Percentiles rank a stretch among this genome's conserved stretches.
Conservation (phyloP, 805 yeast species). For the Candida ponderosae region DNA sequence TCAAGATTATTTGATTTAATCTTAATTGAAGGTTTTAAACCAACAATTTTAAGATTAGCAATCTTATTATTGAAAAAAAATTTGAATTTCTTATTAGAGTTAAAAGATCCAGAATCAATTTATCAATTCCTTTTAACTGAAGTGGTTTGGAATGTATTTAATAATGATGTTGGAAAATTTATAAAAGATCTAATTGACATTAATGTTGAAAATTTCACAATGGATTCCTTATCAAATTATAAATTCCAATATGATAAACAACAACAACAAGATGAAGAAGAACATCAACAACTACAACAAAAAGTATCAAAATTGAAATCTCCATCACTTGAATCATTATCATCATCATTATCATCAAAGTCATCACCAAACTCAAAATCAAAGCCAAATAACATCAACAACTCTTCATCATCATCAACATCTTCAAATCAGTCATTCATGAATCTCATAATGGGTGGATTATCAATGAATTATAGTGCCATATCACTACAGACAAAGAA, state of each 20-base stretch:
- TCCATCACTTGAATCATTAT: conserved; percentile 2
- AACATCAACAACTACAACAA: conserved; percentile 1
- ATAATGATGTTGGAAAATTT: conserved; percentile 26
- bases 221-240: conserved; percentile 2
- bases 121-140: conserved; percentile 32
- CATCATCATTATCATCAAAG: conserved; percentile 8
- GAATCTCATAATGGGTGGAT: too few species aligned
- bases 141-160: conserved; percentile 33
- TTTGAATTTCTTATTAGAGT: conserved; percentile 26
- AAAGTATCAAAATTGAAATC: conserved; percentile 1
- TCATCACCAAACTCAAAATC: conserved; percentile 4
- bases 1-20: conserved; percentile 43
- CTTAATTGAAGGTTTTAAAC: conserved; percentile 46
- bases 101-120: conserved; percentile 31
- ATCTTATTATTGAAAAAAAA: conserved; percentile 44
- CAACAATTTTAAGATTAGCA: conserved; percentile 46
- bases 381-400: not conserved
- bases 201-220: conserved; percentile 6
- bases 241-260: conserved; percentile 3
- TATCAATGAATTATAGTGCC: too few species aligned
- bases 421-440: conserved; percentile 1
- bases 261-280: not conserved
- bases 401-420: conserved; percentile 1
- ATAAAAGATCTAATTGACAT: conserved; percentile 21
- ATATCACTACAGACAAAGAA: too few species aligned